These are phyloP conservation scores for Barnettozyma siamensis DNA, from an alignment of 805 yeast species.

Conservation along the genomic window DNA sequence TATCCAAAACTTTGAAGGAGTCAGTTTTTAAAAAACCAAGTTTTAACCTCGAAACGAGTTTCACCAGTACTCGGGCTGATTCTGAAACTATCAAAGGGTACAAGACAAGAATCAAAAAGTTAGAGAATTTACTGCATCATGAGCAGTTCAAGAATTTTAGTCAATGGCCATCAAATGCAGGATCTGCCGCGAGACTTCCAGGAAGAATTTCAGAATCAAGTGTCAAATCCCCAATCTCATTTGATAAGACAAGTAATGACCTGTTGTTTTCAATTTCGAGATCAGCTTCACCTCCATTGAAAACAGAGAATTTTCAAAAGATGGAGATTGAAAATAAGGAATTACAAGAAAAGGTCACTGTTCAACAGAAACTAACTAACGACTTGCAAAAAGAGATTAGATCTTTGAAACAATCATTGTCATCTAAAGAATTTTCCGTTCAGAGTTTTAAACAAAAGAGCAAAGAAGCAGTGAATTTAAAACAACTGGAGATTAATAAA, in stretches of 20 bases:
- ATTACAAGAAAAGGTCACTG: not conserved
- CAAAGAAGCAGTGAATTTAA: not conserved
- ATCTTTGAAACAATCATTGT: conserved; percentile 7
- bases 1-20: conserved; percentile 35
- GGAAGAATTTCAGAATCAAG: not conserved
- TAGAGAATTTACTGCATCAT: conserved; percentile 74
- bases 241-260: not conserved
- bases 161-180: conserved; percentile 33
- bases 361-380: conserved; percentile 2
- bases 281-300: conserved; percentile 8
- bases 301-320: conserved; percentile 7
- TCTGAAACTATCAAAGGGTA: conserved; percentile 53
- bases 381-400: conserved; percentile 16
- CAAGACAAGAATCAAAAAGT: conserved; percentile 63
- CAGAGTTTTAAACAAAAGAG: conserved; percentile 1
- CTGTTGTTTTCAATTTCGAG: conserved; percentile 2
- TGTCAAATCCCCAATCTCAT: not conserved
- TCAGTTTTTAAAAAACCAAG: conserved; percentile 24
- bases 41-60: conserved; percentile 3
- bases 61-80: not conserved
- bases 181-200: conserved; percentile 2
- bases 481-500: conserved; percentile 4
- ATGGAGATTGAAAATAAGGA: conserved; percentile 12
- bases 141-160: conserved; percentile 54
- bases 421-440: conserved; percentile 15